phyloP scores from a whole-genome alignment of 2,329 filamentous ascomycete genomes.

The Penicillium hordei region DNA sequence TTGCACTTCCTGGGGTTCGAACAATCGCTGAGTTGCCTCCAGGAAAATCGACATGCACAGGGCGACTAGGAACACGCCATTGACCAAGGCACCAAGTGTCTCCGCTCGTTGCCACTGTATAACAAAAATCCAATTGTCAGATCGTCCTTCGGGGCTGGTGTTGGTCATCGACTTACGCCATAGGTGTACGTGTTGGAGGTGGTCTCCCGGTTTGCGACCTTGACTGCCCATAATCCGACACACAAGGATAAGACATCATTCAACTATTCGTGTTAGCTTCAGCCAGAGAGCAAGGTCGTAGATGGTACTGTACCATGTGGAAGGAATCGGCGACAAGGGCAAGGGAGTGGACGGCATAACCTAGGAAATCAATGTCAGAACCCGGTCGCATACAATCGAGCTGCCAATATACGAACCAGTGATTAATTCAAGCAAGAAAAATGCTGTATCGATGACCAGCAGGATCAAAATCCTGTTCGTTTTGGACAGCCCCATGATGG shows the following conservation, averaged over 20 bases:
- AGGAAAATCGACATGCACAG: constrained; percentile 95
- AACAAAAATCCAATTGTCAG: constrained; percentile 10
- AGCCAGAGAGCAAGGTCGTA: neutral
- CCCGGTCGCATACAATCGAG: neutral
- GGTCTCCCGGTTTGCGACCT: constrained; percentile 76
- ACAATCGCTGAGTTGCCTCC: constrained; percentile 86
- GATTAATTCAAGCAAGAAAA: constrained; percentile 87
- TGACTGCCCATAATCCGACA: constrained; percentile 94
- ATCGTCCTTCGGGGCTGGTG: neutral
- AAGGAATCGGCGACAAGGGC: constrained; percentile 96
- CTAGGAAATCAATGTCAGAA: constrained; percentile 35
- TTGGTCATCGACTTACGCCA: constrained; percentile 62
- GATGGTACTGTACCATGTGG: constrained; percentile 72
- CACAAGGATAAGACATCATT: constrained; percentile 95
- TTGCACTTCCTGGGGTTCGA: constrained; percentile 83
- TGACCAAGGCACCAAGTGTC: constrained; percentile 92
- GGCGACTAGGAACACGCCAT: constrained; percentile 95
- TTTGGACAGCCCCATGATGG: constrained; percentile 81
- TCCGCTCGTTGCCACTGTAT: constrained; percentile 90
- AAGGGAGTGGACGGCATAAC: constrained; percentile 84
- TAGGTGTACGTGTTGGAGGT: constrained; percentile 90
- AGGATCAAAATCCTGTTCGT: constrained; percentile 88
- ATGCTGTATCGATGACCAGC: constrained; percentile 82
- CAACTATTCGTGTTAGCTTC: constrained; percentile 53
- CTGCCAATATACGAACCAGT: constrained; percentile 54